A percentile compares a stretch with the other conserved stretches of the same genome.
phyloP scores from a whole-genome alignment of 106 monocot genomes.

The Phalaenopsis equestris region DNA sequence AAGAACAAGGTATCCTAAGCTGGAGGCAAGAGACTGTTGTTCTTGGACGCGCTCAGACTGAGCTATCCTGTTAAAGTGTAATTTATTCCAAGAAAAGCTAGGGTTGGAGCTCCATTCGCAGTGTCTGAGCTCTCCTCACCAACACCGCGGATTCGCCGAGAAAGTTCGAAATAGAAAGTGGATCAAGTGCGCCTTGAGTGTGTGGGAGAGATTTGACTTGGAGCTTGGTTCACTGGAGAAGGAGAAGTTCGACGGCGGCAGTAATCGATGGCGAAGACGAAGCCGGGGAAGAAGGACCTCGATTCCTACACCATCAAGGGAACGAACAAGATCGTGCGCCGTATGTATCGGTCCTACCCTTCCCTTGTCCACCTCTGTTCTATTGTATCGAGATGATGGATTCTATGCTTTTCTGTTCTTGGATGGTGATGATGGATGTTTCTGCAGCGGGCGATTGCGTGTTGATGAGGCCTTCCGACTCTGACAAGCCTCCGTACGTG shows the following conservation, averaged over 20 bases:
- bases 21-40: too few species aligned
- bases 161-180: too few species aligned
- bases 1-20: too few species aligned
- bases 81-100: too few species aligned
- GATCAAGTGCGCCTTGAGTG: too few species aligned
- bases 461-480: conserved; percentile 13
- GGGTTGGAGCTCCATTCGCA: too few species aligned
- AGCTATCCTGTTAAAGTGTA: too few species aligned
- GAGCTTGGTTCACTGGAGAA: not conserved
- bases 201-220: too few species aligned
- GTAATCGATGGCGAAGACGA: conserved; percentile 20
- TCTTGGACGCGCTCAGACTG: too few species aligned
- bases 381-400: not conserved
- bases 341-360: not conserved
- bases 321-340: conserved; percentile 15
- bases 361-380: not conserved
- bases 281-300: conserved; percentile 16
- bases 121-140: too few species aligned
- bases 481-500: conserved; percentile 13
- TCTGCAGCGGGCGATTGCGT: conserved; percentile 15
- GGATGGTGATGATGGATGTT: not conserved
- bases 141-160: too few species aligned
- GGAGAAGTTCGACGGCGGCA: not conserved
- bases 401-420: not conserved
- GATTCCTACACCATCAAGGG: conserved; percentile 24